Conservation (phyloP, 768 basidiomycete genomes). For the Hebeloma cylindrosporum region DNA sequence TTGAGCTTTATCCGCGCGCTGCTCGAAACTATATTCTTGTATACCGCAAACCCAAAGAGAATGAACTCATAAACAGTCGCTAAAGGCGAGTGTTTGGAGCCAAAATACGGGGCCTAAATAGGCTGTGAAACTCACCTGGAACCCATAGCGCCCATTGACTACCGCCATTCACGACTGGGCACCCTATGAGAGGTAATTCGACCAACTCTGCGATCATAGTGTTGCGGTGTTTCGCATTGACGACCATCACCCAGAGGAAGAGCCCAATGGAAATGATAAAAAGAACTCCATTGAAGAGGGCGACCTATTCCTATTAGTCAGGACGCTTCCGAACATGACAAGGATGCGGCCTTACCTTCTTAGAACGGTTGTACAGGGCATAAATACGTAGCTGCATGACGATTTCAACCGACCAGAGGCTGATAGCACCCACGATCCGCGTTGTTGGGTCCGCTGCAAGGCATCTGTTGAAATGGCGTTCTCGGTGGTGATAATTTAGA, state of each 20-base stretch:
- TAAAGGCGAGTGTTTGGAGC: conserved; percentile 12
- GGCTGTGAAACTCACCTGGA: conserved; percentile 31
- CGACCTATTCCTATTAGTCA: conserved; percentile 25
- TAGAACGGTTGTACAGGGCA: conserved; percentile 41
- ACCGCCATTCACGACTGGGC: conserved; percentile 40
- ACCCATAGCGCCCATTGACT: conserved; percentile 48
- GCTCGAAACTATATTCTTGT: conserved; percentile 31
- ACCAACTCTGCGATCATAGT: conserved; percentile 36
- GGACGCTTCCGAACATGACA: background rate
- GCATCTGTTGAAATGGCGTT: conserved; percentile 30
- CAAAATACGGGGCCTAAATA: background rate
- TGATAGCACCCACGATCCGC: conserved; percentile 42
- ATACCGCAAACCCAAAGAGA: conserved; percentile 40
- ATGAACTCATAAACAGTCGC: conserved; percentile 43
- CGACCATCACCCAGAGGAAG: conserved; percentile 42
- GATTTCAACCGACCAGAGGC: conserved; percentile 49
- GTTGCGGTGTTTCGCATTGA: conserved; percentile 36
- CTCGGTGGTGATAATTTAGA: background rate
- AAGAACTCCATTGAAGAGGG: conserved; percentile 36
- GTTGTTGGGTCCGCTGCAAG: conserved; percentile 44
- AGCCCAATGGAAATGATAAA: conserved; percentile 42
- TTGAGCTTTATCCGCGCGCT: conserved; percentile 25
- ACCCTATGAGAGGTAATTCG: conserved; percentile 40
- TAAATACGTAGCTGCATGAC: conserved; percentile 49
- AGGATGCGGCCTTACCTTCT: conserved; percentile 29